Base-by-base conservation (phyloP, 2,329 filamentous ascomycete genomes). In the Colletotrichum tanaceti region DNA sequence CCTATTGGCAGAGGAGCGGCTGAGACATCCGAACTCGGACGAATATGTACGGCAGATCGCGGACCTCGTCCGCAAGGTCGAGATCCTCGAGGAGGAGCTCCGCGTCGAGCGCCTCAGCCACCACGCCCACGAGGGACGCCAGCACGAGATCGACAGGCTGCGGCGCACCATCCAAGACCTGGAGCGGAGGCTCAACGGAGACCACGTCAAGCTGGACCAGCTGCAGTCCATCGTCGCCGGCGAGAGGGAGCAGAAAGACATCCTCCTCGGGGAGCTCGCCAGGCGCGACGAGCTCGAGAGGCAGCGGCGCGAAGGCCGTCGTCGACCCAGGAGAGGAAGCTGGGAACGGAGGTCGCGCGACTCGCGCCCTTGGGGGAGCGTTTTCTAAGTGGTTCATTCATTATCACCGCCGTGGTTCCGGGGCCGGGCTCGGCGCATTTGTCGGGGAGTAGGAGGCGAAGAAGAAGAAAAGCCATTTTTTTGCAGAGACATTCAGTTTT, bases 11-110 rank as follows among this genome's bases (percentile, higher is more conserved):
- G 63, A 69, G 18, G 66, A 69, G 32, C 44, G 66, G 46, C 50
- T 44, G 10, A 55, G 66, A 52, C 13, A 59, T 39, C 66, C 62
- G 6, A 44, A 57, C 2, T 43, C 55, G 38, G 66, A 65, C 5
- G 18, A 39, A 32, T 61, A 61, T 44, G 66, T 61, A 46, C 63
- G 66, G 22, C 62, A 64, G 32, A 61, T 69, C 13, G 43, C 43
- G 18, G 66, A 69, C 44, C 62, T 69, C 3, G 44, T 69, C 20
- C 57, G 66, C 44, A 69, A 60, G n/a, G 62, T 69, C n/a, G 55
- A 69, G 38, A 39, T 44, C 14, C 66, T 69, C 18, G 66, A 69
- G 11, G 62, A 69, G 20, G 57, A 69, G 28, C 62, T 69, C 35
- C 66, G 62, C 4, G 22, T 49, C 35, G 66, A 69, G 44, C 62